These are phyloP conservation scores for Lecanosticta acicola DNA, from an alignment of 2,329 filamentous ascomycete species.

Conservation along the genomic window DNA sequence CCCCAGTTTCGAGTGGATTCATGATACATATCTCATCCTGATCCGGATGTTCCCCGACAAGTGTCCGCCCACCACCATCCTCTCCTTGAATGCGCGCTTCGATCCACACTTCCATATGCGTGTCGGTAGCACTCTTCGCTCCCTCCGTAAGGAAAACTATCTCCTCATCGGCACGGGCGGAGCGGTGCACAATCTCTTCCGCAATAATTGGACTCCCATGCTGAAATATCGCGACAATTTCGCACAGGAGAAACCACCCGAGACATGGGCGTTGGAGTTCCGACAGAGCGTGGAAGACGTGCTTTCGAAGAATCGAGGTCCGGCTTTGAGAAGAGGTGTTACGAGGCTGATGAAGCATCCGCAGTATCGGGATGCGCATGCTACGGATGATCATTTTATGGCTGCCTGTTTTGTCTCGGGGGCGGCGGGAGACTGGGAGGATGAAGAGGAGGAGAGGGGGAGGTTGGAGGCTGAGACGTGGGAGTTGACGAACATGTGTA, in stretches of 20 bases:
- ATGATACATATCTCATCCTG: constrained; percentile 64
- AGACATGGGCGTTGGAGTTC: constrained; percentile 58
- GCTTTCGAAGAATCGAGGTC: constrained; percentile 50
- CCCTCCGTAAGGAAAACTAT: constrained; percentile 50
- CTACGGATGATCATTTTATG: constrained; percentile 67
- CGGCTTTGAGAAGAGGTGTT: constrained; percentile 49
- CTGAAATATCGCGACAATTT: constrained; percentile 59
- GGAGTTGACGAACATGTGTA: constrained; percentile 61
- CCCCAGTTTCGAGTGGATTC: constrained; percentile 62
- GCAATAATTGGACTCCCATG: constrained; percentile 62
- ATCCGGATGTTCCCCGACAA: constrained; percentile 62
- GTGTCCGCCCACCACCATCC: constrained; percentile 61
- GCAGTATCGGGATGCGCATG: constrained; percentile 60
- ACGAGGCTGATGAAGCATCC: constrained; percentile 65
- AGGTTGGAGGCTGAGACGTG: constrained; percentile 56
- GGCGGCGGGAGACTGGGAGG: constrained; percentile 42
- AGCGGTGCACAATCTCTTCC: constrained; percentile 65
- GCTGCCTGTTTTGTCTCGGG: constrained; percentile 59
- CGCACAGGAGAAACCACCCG: constrained; percentile 54
- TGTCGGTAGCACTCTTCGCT: constrained; percentile 53
- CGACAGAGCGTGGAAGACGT: constrained; percentile 59
- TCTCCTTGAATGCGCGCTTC: constrained; percentile 51
- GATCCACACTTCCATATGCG: constrained; percentile 54
- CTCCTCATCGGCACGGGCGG: constrained; percentile 57
- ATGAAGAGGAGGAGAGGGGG: constrained; percentile 33